phyloP scores from a whole-genome alignment of 2,329 filamentous ascomycete species.

The Penicillium concentricum region DNA sequence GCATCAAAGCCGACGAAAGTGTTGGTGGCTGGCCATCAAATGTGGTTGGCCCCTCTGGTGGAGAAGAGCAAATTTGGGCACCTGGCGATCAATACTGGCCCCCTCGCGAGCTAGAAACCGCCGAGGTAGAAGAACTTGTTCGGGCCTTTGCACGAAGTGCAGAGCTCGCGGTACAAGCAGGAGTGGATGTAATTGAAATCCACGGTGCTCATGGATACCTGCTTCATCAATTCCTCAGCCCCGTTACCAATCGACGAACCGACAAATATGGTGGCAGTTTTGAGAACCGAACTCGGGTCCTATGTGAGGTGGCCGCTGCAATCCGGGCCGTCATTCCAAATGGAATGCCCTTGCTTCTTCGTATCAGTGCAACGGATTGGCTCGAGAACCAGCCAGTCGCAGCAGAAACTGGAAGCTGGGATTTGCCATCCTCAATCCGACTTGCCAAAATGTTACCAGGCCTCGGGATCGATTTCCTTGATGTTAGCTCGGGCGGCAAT shows the following conservation, averaged over 20 bases:
- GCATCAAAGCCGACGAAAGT: slow-evolving; percentile 46
- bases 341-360: slow-evolving; percentile 67
- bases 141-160: slow-evolving; percentile 59
- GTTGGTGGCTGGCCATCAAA: slow-evolving; percentile 56
- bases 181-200: slow-evolving; percentile 75
- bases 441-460: slow-evolving; percentile 43
- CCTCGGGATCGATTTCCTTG: slow-evolving; percentile 46
- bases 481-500: slow-evolving; percentile 49
- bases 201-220: slow-evolving; percentile 79
- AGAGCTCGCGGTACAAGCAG: slow-evolving; percentile 61
- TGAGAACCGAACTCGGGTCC: slow-evolving; percentile 65
- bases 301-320: slow-evolving; percentile 63
- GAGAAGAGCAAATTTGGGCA: slow-evolving; percentile 56
- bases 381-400: slow-evolving; percentile 51
- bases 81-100: slow-evolving; percentile 60
- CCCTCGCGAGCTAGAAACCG: slow-evolving; percentile 66
- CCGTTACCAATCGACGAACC: slow-evolving; percentile 65
- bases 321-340: slow-evolving; percentile 62
- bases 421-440: slow-evolving; percentile 38
- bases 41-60: slow-evolving; percentile 39
- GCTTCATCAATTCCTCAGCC: slow-evolving; percentile 66
- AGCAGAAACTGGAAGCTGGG: slow-evolving; percentile 37
- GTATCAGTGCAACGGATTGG: slow-evolving; percentile 72
- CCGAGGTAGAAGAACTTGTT: slow-evolving; percentile 66
- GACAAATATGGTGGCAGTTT: slow-evolving; percentile 53